Evolutionary conservation across 768 basidiomycete genomes (phyloP), one percentile per base, ranked within the genome.

Genomic region (Strobilomyces dryophilus): DNA sequence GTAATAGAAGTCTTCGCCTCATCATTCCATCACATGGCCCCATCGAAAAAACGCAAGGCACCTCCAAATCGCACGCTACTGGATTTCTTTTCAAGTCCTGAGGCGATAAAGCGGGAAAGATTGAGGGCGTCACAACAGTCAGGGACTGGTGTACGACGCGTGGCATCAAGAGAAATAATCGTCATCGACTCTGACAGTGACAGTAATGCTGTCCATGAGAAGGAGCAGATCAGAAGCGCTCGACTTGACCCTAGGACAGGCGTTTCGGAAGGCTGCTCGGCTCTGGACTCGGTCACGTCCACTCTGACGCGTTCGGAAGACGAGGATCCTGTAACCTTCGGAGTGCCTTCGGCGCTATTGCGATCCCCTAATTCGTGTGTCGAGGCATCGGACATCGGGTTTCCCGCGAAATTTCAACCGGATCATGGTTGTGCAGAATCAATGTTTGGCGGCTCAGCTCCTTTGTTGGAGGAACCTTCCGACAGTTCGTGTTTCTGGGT

Each of bases 171-270:
- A 56, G 78, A 84, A 57, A 61, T 84, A 56, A 84, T 85, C 44
- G 67, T 84, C 52, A 79, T 87, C 51, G 83, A 85, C 62, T 84
- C 83, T 18, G 84, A 84, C 58, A 77, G 77, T 47, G 83, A 84
- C 26, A 18, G 18, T 20, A 65, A 66, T 4, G 61, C 31, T 9
- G 31, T 31, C 29, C 52, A 32, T 15, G 40, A 20, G n/a, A 45
- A 18, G 48, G 37, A 39, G n/a, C 48, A 45, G 35, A 40, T 45
- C 26, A 8, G 31, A 36, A 21, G 32, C 0, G 4, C 18, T 44
- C 47, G 17, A 27, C 21, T 15, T 9, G 36, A 29, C 18, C 20
- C 27, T 12, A 8, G 20, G 4, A 26, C 24, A 17, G 34, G 12
- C 24, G 29, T 15, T 10, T 52, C 37, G 24, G 45, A 44, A 43